Evolutionary conservation across 257 asterid species (phyloP), one percentile per base, ranked within the genome.

Genomic region (Scutellaria minor): DNA sequence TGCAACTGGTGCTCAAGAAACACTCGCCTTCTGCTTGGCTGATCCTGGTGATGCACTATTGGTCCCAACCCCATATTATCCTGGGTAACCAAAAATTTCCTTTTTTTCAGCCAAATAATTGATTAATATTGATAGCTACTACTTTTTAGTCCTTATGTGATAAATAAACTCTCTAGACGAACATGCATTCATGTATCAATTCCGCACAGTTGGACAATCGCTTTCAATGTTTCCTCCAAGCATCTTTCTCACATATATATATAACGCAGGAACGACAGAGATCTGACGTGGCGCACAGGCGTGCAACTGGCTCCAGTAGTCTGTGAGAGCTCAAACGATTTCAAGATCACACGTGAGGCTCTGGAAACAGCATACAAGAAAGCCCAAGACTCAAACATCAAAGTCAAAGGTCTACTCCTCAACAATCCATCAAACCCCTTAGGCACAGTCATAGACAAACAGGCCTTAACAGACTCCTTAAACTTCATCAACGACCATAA

Each of bases 11-110:
- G 98, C 92, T 55, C 90, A 84, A 44, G 98, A 92, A 80, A 83
- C 81, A 11, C 65, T 92, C 37, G 89, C 96, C 71, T 92, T 92
- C 78, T 92, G 98, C 61, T 79, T 92, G 88, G 98, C 92, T 22
- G 88, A 92, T 68, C 86, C 91, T 12, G 96, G 95, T 24, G 98
- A 90, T 13, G 98, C 97, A 1, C 74, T 92, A 24, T 65, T 92
- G 78, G 95, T 92, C 5, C 98, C 98, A 1, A 82, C 96, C 7
- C 98, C 97, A 18, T 92, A 92, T 65, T 92, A 92, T 87, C 96
- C 98, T 6, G 98, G 82, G 98, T 90, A 83, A 83, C 13, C 11
- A 18, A 18, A 18, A 0, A 0, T 18, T 18, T 18, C 18, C 18
- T 18, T 18, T 18, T 18, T 18, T 18, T 18, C 18, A 18, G 18